phyloP scores from a whole-genome alignment of 345 rosid genomes.

The Gossypium sturtianum region DNA sequence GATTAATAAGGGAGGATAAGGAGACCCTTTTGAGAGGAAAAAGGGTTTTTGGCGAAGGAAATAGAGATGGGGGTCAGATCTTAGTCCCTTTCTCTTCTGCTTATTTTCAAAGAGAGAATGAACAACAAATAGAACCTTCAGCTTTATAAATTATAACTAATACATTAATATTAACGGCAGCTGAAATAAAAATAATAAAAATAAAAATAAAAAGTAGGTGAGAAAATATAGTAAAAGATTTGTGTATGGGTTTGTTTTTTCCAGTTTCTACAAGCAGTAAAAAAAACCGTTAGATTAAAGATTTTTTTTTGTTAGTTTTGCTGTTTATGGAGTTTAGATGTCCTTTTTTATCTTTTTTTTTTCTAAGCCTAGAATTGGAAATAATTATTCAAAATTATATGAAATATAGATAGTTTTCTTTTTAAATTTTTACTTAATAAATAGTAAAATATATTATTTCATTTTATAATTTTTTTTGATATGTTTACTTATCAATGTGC shows the following conservation, averaged over 20 bases:
- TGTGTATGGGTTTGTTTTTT: neutral
- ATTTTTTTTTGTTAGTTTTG: neutral
- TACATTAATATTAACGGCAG: neutral
- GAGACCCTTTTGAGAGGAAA: slow-evolving; percentile 3
- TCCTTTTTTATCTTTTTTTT: neutral
- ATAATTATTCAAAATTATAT: no score
- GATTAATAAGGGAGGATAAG: neutral
- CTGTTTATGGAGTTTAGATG: neutral
- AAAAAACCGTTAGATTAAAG: slow-evolving; percentile 2
- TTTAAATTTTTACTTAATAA: no score
- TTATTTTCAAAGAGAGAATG: neutral
- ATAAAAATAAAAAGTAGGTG: neutral
- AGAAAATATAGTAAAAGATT: neutral
- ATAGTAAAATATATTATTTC: no score
- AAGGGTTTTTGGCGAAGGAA: neutral
- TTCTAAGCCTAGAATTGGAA: neutral
- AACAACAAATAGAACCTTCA: neutral
- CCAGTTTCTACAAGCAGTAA: slow-evolving; percentile 9
- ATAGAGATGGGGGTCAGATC: neutral
- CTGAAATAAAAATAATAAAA: neutral
- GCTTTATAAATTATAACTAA: neutral
- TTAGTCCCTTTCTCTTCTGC: neutral
- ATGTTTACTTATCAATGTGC: no score
- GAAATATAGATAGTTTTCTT: no score
- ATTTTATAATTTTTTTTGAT: no score